These are phyloP conservation scores for Reutealis trisperma DNA, from an alignment of 345 rosid species.

Conservation along the genomic window DNA sequence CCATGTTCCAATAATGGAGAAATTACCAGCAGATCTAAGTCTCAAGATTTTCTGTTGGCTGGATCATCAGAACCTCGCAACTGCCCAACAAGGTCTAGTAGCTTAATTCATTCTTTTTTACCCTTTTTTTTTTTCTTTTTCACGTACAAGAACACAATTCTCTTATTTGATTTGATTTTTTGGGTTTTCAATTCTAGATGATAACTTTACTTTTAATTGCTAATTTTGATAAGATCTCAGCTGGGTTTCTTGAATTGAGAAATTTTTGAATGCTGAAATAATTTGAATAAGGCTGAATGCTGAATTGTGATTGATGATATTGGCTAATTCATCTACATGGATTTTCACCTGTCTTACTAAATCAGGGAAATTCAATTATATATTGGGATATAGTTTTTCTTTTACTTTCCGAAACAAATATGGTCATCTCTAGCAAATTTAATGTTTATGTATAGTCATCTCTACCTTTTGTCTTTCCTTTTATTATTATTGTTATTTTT, in stretches of 20 bases:
- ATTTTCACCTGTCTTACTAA: no score
- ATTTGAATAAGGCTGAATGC: no score
- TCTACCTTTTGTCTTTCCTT: no score
- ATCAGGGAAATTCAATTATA: no score
- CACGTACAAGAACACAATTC: not conserved
- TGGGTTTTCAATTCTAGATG: conserved; percentile 1
- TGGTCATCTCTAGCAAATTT: no score
- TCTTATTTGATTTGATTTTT: not conserved
- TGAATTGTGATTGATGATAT: no score
- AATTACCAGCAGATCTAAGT: conserved; percentile 45
- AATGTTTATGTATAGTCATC: no score
- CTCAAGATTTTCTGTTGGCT: conserved; percentile 45
- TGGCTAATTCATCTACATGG: no score
- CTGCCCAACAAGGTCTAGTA: conserved; percentile 49
- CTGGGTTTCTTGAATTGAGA: not conserved
- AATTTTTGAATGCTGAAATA: no score
- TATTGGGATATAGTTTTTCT: no score
- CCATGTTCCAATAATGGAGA: conserved; percentile 37
- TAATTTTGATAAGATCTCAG: not conserved
- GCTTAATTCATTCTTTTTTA: not conserved
- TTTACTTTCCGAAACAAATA: no score
- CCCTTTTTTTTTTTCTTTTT: not conserved
- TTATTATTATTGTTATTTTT: no score
- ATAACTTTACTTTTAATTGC: not conserved
- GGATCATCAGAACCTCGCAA: conserved; percentile 53